These are phyloP conservation scores for Fusarium penzigii DNA, from an alignment of 2,329 filamentous ascomycete genomes.

Conservation along the genomic window DNA sequence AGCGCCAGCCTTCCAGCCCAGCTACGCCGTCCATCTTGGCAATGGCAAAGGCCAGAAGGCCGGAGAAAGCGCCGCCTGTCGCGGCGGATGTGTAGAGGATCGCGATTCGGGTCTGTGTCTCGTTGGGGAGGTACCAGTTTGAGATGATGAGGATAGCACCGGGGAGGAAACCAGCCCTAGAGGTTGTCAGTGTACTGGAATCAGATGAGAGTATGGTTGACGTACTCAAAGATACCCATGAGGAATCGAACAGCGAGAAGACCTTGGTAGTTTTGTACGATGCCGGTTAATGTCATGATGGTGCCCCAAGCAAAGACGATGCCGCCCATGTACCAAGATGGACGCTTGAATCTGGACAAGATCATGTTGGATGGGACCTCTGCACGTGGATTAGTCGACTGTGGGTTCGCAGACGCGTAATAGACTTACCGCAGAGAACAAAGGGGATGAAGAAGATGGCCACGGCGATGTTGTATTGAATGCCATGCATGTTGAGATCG, in stretches of 20 bases:
- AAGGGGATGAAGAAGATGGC: slow-evolving; percentile 62
- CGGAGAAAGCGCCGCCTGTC: slow-evolving; percentile 51
- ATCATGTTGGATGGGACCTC: slow-evolving; percentile 63
- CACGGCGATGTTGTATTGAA: slow-evolving; percentile 58
- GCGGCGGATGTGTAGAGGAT: slow-evolving; percentile 28
- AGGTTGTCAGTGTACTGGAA: too few relatives aligned
- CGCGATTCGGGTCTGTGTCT: slow-evolving; percentile 27
- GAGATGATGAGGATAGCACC: slow-evolving; percentile 30
- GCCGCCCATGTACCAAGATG: slow-evolving; percentile 63
- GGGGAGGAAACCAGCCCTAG: slow-evolving; percentile 31
- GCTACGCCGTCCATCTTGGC: slow-evolving; percentile 35
- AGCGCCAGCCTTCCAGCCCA: slow-evolving; percentile 58
- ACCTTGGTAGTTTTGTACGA: slow-evolving; percentile 31
- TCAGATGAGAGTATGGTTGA: too few relatives aligned
- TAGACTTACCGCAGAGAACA: slow-evolving; percentile 25
- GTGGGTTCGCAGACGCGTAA: too few relatives aligned
- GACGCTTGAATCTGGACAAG: slow-evolving; percentile 59
- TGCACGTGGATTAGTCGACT: too few relatives aligned
- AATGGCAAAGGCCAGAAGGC: slow-evolving; percentile 20
- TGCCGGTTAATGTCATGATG: slow-evolving; percentile 27
- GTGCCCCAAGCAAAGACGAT: slow-evolving; percentile 57
- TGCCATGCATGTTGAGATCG: slow-evolving; percentile 47
- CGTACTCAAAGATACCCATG: slow-evolving; percentile 34
- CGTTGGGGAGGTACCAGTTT: slow-evolving; percentile 33
- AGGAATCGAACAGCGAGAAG: slow-evolving; percentile 29